phyloP scores from a whole-genome alignment of 2,329 filamentous ascomycete genomes.

The Laburnicola sp. region DNA sequence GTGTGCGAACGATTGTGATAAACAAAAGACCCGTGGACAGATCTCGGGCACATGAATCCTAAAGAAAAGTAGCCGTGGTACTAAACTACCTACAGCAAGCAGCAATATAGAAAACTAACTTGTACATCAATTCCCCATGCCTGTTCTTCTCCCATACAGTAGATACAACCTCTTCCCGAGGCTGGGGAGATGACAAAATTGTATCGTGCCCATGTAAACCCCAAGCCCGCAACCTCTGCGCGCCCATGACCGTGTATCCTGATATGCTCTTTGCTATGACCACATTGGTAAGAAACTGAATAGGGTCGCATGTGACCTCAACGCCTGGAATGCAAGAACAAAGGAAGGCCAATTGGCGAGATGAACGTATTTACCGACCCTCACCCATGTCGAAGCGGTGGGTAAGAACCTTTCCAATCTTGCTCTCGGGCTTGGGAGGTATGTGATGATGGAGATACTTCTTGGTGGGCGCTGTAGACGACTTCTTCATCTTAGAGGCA shows the following conservation, averaged over 20 bases:
- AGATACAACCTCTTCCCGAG: neutral
- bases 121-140: neutral
- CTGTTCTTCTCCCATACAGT: neutral
- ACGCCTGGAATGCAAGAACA: slow-evolving; percentile 4
- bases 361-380: slow-evolving; percentile 24
- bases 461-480: slow-evolving; percentile 41
- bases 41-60: too few relatives aligned
- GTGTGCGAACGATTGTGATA: neutral
- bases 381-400: slow-evolving; percentile 48
- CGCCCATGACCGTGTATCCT: neutral
- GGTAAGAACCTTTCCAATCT: slow-evolving; percentile 38
- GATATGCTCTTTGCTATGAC: slow-evolving; percentile 1
- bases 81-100: too few relatives aligned
- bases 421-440: slow-evolving; percentile 46
- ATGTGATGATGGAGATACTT: slow-evolving; percentile 50
- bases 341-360: slow-evolving; percentile 4
- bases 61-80: too few relatives aligned
- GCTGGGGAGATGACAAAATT: neutral
- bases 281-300: neutral
- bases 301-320: neutral
- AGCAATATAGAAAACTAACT: neutral
- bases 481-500: slow-evolving; percentile 50
- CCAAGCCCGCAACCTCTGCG: neutral
- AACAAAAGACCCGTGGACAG: neutral
- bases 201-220: neutral